phyloP scores from a whole-genome alignment of 2,329 filamentous ascomycete species.

The Alternaria dauci region DNA sequence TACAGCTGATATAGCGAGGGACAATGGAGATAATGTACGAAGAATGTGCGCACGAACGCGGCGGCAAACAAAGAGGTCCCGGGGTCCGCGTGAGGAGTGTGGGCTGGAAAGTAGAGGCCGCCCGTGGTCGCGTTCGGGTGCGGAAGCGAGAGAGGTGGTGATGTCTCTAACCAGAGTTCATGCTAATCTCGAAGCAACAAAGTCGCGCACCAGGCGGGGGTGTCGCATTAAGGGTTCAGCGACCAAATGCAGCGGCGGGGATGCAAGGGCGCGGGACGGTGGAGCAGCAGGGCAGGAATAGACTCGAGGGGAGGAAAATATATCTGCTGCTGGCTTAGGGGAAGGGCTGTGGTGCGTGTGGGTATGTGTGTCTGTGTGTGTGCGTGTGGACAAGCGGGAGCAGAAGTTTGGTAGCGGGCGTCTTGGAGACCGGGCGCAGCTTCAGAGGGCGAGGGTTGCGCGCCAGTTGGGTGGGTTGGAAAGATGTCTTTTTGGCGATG shows the following conservation, averaged over 20 bases:
- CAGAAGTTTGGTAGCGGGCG: constrained; percentile 12
- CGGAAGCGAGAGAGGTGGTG: not conserved
- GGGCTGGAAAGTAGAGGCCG: constrained; percentile 41
- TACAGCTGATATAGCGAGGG: constrained; percentile 21
- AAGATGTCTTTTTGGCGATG: constrained; percentile 22
- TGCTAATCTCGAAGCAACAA: constrained; percentile 51
- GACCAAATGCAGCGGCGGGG: constrained; percentile 31
- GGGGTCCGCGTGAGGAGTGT: constrained; percentile 23
- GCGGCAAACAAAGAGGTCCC: constrained; percentile 32
- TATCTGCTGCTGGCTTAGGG: not conserved
- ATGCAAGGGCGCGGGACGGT: constrained; percentile 41
- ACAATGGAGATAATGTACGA: constrained; percentile 30
- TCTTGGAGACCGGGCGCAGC: constrained; percentile 5
- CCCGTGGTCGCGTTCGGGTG: constrained; percentile 35
- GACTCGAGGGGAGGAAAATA: constrained; percentile 5
- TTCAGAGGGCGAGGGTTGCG: constrained; percentile 9
- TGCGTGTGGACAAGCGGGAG: constrained; percentile 1
- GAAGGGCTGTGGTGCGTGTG: not conserved
- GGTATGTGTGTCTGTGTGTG: not conserved
- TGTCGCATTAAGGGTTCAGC: constrained; percentile 50
- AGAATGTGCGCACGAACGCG: constrained; percentile 37
- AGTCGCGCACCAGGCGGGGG: constrained; percentile 50
- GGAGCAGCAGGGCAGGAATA: constrained; percentile 8
- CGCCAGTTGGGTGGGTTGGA: constrained; percentile 11
- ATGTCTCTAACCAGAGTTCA: constrained; percentile 46